Evolutionary conservation across 495 filamentous ascomycete genomes (phyloP).

Genomic region (Melanomma pulvis-pyrius): DNA sequence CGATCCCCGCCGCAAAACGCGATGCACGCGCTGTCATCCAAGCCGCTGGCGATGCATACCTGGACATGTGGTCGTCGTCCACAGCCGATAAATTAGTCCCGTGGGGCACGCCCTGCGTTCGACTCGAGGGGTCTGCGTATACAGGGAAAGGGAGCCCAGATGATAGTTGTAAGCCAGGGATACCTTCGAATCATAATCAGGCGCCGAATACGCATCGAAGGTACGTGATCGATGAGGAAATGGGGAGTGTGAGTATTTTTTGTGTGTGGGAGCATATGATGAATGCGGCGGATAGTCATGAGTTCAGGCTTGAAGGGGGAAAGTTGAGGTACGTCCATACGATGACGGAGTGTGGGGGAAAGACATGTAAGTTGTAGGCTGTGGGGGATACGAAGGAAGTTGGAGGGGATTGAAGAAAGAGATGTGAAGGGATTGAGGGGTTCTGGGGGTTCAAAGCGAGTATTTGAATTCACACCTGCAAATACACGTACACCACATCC

Average conservation of each 20-base stretch:
- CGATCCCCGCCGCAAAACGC: constrained; percentile 50
- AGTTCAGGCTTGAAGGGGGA: constrained; percentile 27
- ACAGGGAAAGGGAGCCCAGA: constrained; percentile 31
- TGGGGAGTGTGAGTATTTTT: constrained; percentile 31
- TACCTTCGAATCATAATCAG: constrained; percentile 37
- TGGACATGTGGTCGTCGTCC: constrained; percentile 50
- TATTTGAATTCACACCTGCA: too few relatives aligned
- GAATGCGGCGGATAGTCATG: constrained; percentile 30
- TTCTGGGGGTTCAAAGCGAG: too few relatives aligned
- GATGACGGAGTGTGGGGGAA: constrained; percentile 30
- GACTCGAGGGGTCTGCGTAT: constrained; percentile 23
- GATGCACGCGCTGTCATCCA: constrained; percentile 52
- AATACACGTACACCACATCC: too few relatives aligned
- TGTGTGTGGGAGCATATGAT: constrained; percentile 34
- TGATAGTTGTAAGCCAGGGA: constrained; percentile 42
- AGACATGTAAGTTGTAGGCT: constrained; percentile 17
- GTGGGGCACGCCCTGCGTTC: constrained; percentile 51
- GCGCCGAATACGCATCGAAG: constrained; percentile 25
- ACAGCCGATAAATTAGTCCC: constrained; percentile 48
- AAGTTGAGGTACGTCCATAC: constrained; percentile 34
- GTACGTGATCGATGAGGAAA: constrained; percentile 30
- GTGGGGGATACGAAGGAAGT: neutral
- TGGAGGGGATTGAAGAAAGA: neutral
- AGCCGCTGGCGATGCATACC: constrained; percentile 55
- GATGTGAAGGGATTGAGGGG: neutral